Percentiles rank a stretch among this genome's conserved stretches.
phyloP scores from a whole-genome alignment of 805 yeast species.

The Hemisphaericaspora nanyangensis region DNA sequence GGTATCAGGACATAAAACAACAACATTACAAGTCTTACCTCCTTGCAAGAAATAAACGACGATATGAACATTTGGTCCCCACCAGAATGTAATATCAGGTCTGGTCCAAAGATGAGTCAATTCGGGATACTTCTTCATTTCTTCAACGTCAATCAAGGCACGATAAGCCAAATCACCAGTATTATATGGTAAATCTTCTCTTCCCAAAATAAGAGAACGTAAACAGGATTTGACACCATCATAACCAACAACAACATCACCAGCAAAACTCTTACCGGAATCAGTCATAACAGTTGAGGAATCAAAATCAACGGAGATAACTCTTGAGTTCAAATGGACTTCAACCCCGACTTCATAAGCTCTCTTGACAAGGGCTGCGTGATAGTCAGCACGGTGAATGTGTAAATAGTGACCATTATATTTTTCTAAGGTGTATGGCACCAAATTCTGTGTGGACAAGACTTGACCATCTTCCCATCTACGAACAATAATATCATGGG shows the following conservation, averaged over 20 bases:
- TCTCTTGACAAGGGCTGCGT: constrained; percentile 17
- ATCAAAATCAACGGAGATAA: constrained; percentile 17
- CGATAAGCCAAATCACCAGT: constrained; percentile 29
- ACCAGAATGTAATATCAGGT: constrained; percentile 28
- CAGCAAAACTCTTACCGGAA: constrained; percentile 14
- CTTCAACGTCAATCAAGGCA: constrained; percentile 17
- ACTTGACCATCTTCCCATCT: constrained; percentile 17
- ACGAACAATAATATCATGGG: constrained; percentile 10
- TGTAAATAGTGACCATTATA: constrained; percentile 19
- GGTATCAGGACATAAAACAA: constrained; percentile 26
- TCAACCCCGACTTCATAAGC: constrained; percentile 17
- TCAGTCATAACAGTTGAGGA: constrained; percentile 11
- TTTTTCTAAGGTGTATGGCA: constrained; percentile 13
- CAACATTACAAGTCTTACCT: constrained; percentile 25
- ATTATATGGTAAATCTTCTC: constrained; percentile 18
- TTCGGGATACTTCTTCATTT: constrained; percentile 15
- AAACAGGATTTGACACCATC: constrained; percentile 23
- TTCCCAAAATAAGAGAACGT: constrained; percentile 15
- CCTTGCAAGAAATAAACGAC: constrained; percentile 23
- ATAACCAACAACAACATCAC: constrained; percentile 22
- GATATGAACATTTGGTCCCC: constrained; percentile 26
- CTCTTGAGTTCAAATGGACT: constrained; percentile 12
- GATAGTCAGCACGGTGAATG: constrained; percentile 25
- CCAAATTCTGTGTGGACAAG: constrained; percentile 15
- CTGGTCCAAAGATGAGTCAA: constrained; percentile 11